Evolutionary conservation across 139 green algal genomes (phyloP), one percentile per base, ranked within the genome.

Genomic region (Diplosphaera chodatii): DNA sequence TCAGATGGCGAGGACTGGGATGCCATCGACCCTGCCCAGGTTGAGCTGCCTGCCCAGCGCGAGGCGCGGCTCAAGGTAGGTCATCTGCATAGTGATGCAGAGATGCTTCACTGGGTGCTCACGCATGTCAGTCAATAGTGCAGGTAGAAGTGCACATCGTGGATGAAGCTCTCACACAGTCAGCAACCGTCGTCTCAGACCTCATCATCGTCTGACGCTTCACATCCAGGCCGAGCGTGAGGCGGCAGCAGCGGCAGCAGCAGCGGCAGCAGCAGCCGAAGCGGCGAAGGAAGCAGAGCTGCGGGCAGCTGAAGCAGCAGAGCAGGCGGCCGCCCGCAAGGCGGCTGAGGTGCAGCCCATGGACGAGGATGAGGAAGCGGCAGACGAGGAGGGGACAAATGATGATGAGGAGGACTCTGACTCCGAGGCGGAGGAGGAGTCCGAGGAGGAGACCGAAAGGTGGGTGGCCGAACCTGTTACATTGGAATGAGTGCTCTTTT

Each of bases 1-100:
- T 59, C 48, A 59, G 73, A 77, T 28, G 79, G 74, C 1, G 84
- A 89, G 16, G 80, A 90, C 67, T 92, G 87, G 87, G 87, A 92
- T 62, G 77, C 72, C 40, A 77, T 92, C 56, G 87, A 92, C 67
- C 62, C 82, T n/a, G 85, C 89, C 23, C 28, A 66, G 2, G 69
- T 92, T 40, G 80, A 80, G 55, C 56, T 83, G 27, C 74, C 78
- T 29, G 66, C 68, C 27, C 63, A 72, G 41, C 68, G 63, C 29
- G 40, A 72, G 40, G 68, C 63, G 32, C 22, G 10, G 21, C 2
- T 55, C 1, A 63, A 66, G 33, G 27, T 27, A 1, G 18, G 32
- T 3, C 16, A 27, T 21, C 10, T 72, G 34, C n/a, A 37, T 62
- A 4, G 2, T 63, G 33, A 16, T n/a, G n/a, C n/a, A n/a, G n/a